Evolutionary conservation across 768 basidiomycete species (phyloP), one percentile per base, ranked within the genome.

Genomic region (Suillus subluteus): DNA sequence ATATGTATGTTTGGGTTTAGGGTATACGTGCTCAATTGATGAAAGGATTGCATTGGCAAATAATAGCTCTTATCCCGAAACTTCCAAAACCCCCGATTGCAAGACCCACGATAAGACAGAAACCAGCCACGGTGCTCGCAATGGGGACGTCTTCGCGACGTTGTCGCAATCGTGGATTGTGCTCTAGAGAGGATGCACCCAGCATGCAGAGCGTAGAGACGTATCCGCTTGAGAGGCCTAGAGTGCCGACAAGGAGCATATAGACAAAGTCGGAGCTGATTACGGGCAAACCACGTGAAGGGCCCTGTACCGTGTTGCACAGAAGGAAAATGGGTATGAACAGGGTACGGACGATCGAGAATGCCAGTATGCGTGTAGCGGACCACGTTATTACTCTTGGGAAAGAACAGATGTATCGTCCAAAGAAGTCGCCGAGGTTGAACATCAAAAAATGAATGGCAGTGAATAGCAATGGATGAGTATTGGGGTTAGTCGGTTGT

Each of bases 291-390:
- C 54, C 63, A 38, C 73, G 65, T 2, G 79, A 69, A 38, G 82
- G 80, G 50, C 83, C 85, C 69, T 89, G 87, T 44, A 96, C 79
- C 21, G 55, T 56, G 74, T 98, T 98, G 83, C 95, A 97, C 78
- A 91, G 82, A 23, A 97, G 83, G 77, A 97, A 91, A 48, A 96
- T 72, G 41, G 94, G 94, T 56, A 98, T 86, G 79, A 97, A 96
- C 38, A 95, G 72, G 2, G 90, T 91, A 62, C 96, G 88, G 4
- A 86, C 76, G 52, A 91, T 74, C 21, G 95, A 90, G 35, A 94
- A 78, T 5, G 74, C 72, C 18, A 94, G 74, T 44, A 96, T 84
- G 44, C 84, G 83, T 26, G 80, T 82, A 7, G 86, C 84, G 6
- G 88, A 88, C 88, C 92, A 95, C 62, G 94, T 79, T 38, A 88